Percentiles rank a stretch among this genome's conserved stretches.
Conservation (phyloP, 805 yeast species). For the Sugiyamaella smithiae region DNA sequence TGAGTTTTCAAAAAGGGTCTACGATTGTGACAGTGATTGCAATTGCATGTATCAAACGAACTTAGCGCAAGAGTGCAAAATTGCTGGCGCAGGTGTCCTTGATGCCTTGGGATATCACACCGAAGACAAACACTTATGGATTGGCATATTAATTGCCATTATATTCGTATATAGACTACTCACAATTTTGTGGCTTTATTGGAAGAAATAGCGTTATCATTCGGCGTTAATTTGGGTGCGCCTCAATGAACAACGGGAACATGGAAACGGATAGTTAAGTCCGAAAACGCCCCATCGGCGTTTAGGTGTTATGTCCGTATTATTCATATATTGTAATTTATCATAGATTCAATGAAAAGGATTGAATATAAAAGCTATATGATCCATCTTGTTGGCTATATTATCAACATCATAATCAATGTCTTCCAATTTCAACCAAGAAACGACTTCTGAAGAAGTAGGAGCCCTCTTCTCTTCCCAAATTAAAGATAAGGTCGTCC, state of each 20-base stretch:
- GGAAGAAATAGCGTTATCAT: too few relatives aligned
- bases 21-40: conserved; percentile 35
- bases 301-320: too few relatives aligned
- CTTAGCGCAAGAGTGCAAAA: conserved; percentile 34
- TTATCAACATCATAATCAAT: not conserved
- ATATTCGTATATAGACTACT: conserved; percentile 21
- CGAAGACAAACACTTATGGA: conserved; percentile 36
- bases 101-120: conserved; percentile 34
- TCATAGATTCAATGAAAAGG: not conserved
- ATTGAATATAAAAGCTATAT: not conserved
- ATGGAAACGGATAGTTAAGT: too few relatives aligned
- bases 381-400: too few relatives aligned
- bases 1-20: conserved; percentile 34
- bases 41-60: conserved; percentile 37
- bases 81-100: conserved; percentile 38
- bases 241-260: too few relatives aligned
- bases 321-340: too few relatives aligned
- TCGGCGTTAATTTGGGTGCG: too few relatives aligned
- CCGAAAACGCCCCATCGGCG: too few relatives aligned
- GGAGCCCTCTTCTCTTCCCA: conserved; percentile 2
- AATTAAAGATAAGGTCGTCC: conserved; percentile 10
- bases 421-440: not conserved
- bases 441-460: conserved; percentile 6
- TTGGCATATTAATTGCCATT: conserved; percentile 37
- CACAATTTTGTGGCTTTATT: not conserved